phyloP scores from a whole-genome alignment of 148 eudicot genomes.

The Vaccinium myrtillus region DNA sequence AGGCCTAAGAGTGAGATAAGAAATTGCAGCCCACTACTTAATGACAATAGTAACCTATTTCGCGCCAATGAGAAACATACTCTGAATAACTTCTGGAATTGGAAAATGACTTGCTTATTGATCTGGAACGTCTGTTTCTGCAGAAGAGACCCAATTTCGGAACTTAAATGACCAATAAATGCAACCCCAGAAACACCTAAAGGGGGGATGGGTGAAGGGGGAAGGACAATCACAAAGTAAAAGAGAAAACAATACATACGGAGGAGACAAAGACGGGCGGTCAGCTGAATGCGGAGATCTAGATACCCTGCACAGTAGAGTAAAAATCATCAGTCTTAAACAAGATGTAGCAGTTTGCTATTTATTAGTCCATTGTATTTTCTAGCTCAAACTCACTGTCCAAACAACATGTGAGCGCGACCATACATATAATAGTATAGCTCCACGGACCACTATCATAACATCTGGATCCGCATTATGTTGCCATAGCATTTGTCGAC shows the following conservation, averaged over 20 bases:
- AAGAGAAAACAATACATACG: slow-evolving; percentile 40
- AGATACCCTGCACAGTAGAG: slow-evolving; percentile 49
- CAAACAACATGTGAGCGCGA: neutral
- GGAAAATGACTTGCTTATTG: slow-evolving; percentile 63
- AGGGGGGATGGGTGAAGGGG: neutral
- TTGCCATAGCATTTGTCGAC: neutral
- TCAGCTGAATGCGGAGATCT: slow-evolving; percentile 59
- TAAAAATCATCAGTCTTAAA: slow-evolving; percentile 19
- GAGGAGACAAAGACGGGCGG: slow-evolving; percentile 48
- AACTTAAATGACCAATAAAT: neutral
- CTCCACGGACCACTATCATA: neutral
- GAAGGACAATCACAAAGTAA: neutral
- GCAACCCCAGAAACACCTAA: slow-evolving; percentile 1
- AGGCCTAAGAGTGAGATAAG: slow-evolving; percentile 11
- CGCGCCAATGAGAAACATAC: slow-evolving; percentile 35
- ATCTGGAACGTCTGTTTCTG: slow-evolving; percentile 53
- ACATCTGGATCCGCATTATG: neutral
- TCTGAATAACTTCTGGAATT: slow-evolving; percentile 67
- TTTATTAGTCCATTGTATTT: slow-evolving; percentile 3
- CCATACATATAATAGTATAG: neutral
- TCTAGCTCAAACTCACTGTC: slow-evolving; percentile 6
- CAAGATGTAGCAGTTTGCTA: neutral
- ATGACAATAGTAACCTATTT: neutral
- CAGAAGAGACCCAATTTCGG: slow-evolving; percentile 12
- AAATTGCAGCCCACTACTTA: neutral